These are phyloP conservation scores for Huntiella abstrusa DNA, from an alignment of 2,329 filamentous ascomycete genomes.

Conservation along the genomic window DNA sequence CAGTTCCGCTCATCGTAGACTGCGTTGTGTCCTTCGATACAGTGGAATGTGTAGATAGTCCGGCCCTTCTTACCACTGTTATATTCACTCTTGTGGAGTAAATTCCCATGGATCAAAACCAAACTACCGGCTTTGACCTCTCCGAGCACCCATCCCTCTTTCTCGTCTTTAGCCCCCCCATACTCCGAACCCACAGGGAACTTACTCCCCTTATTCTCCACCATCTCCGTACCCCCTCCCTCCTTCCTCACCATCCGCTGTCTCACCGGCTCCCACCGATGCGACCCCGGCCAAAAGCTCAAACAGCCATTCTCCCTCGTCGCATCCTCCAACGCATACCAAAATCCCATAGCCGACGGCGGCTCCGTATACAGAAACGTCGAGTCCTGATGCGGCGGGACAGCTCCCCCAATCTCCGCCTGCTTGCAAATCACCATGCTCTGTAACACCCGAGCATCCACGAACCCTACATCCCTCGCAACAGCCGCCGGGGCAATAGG, in stretches of 20 bases:
- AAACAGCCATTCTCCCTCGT: conserved; percentile 74
- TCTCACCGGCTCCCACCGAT: conserved; percentile 50
- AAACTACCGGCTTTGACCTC: conserved; percentile 83
- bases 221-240: conserved; percentile 47
- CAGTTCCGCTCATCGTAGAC: conserved; percentile 78
- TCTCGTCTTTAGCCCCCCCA: conserved; percentile 20
- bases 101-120: conserved; percentile 87
- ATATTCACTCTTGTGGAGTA: conserved; percentile 89
- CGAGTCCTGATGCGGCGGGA: conserved; percentile 80
- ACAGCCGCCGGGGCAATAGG: conserved; percentile 36
- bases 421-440: conserved; percentile 99
- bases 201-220: conserved; percentile 43
- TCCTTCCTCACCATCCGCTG: conserved; percentile 55
- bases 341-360: conserved; percentile 82
- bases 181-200: conserved; percentile 40
- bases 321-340: conserved; percentile 92
- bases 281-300: conserved; percentile 68
- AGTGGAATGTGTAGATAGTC: conserved; percentile 94
- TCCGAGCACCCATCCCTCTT: conserved; percentile 48
- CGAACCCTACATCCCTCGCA: conserved; percentile 52
- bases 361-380: conserved; percentile 84
- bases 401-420: conserved; percentile 82
- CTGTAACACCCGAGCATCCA: conserved; percentile 61
- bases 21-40: conserved; percentile 63
- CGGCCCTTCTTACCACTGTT: conserved; percentile 72